Percentiles rank a stretch among this genome's conserved stretches.
phyloP scores from a whole-genome alignment of 768 basidiomycete genomes.

The Hydnum rufescens region DNA sequence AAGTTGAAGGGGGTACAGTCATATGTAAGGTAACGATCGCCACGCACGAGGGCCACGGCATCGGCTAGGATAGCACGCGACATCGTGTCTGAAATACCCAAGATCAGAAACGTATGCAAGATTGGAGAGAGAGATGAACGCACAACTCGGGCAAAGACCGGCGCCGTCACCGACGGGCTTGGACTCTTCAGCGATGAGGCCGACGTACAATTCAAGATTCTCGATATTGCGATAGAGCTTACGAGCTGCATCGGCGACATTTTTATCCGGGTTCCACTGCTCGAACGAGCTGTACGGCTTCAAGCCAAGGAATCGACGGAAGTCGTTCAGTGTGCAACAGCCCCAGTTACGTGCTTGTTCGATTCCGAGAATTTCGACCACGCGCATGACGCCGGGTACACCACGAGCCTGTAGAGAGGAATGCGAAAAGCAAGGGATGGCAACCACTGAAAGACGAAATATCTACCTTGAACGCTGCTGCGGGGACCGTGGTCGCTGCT shows the following conservation, averaged over 20 bases:
- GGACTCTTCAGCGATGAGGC: conserved; percentile 4
- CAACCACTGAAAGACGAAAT: too few relatives aligned
- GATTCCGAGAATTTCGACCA: conserved; percentile 17
- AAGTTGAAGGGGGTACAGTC: conserved; percentile 55
- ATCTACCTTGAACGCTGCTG: conserved; percentile 10
- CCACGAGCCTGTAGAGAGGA: conserved; percentile 9
- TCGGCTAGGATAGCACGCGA: conserved; percentile 11
- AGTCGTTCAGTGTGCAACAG: conserved; percentile 14
- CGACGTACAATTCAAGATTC: conserved; percentile 10
- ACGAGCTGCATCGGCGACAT: conserved; percentile 7
- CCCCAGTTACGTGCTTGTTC: conserved; percentile 11
- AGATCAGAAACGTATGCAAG: background rate
- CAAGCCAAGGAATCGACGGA: conserved; percentile 7
- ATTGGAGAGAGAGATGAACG: background rate
- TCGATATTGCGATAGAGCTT: conserved; percentile 7
- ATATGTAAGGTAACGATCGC: conserved; percentile 54
- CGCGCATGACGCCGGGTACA: conserved; percentile 9
- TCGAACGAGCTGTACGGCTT: conserved; percentile 10
- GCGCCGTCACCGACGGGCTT: background rate
- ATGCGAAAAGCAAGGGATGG: too few relatives aligned
- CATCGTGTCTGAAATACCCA: background rate
- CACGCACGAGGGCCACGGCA: conserved; percentile 11
- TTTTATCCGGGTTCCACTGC: conserved; percentile 8
- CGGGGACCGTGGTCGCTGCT: conserved; percentile 8
- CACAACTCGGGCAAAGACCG: background rate